Evolutionary conservation across 148 eudicot genomes (phyloP), one percentile per base, ranked within the genome.

Genomic region (Chenopodium album): DNA sequence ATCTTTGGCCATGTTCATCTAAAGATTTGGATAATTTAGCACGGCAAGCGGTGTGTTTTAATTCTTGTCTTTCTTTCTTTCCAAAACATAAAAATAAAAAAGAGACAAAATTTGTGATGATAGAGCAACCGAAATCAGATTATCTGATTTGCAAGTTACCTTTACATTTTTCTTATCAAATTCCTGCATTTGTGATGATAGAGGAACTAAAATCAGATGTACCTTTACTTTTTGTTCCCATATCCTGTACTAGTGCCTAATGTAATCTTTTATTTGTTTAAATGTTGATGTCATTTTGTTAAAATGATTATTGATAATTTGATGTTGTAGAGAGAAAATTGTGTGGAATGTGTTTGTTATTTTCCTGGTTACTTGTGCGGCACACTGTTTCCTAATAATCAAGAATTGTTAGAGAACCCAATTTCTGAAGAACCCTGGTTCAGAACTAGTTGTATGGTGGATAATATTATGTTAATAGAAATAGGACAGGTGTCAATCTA

Each of bases 1-100:
- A 92, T 91, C 95, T 97, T 76, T 92, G 95, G 93, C 99, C 99
- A 73, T 97, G 99, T 90, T 94, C 98, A 73, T 86, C 96, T 20
- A 94, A 84, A 78, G 98, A 97, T 85, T 86, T 97, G 86, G 98
- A 97, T 87, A 93, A 94, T 86, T 86, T 97, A 85, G 89, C 97
- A 64, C 85, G 96, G 76, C 97, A 94, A 85, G 93, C 90, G 91
- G 99, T 97, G 79, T 72, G 84, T 84, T 75, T 73, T 54, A 76
- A 52, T 65, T 44, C 37, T 5, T 13, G 52, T 69, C 59, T 72
- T 65, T 50, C 46, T 28, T 19, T 23, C 1, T 54, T 48, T 67
- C 60, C 1, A 41, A 14, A 32, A 44, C 37, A 34, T 34, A 34
- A 34, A 34, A 34, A 34, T 34, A 34, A 17, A 28, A 16, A 22